Percentiles rank a stretch among this genome's conserved stretches.
Conservation (phyloP, 192 early-diverging fungal species). For the Rhizoclosmatium sp. region DNA sequence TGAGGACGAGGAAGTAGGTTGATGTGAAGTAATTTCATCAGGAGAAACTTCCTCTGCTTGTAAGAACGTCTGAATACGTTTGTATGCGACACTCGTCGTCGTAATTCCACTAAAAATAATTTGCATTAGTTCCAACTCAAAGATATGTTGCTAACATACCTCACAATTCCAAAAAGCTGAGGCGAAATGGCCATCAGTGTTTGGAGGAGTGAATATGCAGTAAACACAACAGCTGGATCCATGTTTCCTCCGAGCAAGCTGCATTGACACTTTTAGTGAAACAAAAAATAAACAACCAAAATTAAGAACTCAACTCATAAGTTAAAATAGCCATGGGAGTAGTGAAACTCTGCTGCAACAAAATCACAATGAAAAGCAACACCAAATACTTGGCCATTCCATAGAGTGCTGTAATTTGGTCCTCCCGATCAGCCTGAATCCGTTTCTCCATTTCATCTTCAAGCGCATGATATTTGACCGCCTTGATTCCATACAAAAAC, state of each 20-base stretch:
- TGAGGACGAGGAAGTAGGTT: not conserved
- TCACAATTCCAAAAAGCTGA: conserved; percentile 58
- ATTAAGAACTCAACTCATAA: not conserved
- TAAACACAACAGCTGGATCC: conserved; percentile 65
- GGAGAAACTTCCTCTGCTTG: conserved; percentile 38
- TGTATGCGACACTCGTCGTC: conserved; percentile 37
- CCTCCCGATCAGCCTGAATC: conserved; percentile 9
- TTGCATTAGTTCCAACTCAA: not conserved
- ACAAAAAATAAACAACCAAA: too few species aligned
- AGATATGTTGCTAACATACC: not conserved
- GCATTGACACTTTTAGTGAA: too few species aligned
- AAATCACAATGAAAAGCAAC: not conserved
- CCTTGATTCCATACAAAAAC: conserved; percentile 37
- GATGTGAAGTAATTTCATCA: conserved; percentile 11
- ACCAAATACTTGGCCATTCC: conserved; percentile 6
- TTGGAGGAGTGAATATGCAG: conserved; percentile 62
- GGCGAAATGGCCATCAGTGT: conserved; percentile 58
- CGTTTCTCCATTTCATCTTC: conserved; percentile 4
- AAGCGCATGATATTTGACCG: conserved; percentile 37
- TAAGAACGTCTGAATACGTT: conserved; percentile 42
- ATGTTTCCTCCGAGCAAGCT: conserved; percentile 19
- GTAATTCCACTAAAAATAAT: conserved; percentile 14
- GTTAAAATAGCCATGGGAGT: conserved; percentile 30
- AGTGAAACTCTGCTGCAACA: conserved; percentile 13
- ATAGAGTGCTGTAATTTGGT: conserved; percentile 18